A percentile compares a stretch with the other conserved stretches of the same genome.
Evolutionary conservation across 345 rosid species (phyloP).

Genomic region (Boechera stricta): DNA sequence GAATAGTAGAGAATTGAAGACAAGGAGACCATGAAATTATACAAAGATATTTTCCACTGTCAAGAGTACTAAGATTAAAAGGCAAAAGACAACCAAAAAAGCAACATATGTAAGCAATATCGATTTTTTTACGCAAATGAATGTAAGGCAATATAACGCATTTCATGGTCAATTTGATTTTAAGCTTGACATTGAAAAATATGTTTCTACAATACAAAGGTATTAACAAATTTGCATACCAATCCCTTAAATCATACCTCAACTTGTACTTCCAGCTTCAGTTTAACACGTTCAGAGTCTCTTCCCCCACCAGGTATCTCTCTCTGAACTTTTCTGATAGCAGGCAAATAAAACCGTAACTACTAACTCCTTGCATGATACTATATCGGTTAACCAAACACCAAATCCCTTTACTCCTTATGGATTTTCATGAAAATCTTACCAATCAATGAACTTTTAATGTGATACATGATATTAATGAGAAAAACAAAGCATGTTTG

Average conservation of each 20-base stretch:
- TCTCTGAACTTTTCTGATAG: slow-evolving; percentile 78
- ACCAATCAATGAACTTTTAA: neutral
- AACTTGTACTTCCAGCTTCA: slow-evolving; percentile 84
- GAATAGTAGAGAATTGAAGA: slow-evolving; percentile 20
- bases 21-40: neutral
- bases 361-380: slow-evolving; percentile 5
- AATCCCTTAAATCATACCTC: slow-evolving; percentile 56
- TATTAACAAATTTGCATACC: neutral
- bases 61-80: slow-evolving; percentile 4
- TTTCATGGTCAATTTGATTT: neutral
- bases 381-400: slow-evolving; percentile 1
- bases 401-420: neutral
- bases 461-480: slow-evolving; percentile 15
- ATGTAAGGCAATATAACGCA: neutral
- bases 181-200: neutral
- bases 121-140: neutral
- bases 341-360: neutral
- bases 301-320: slow-evolving; percentile 79
- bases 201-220: neutral
- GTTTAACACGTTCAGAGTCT: slow-evolving; percentile 80
- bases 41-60: slow-evolving; percentile 5
- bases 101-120: slow-evolving; percentile 17
- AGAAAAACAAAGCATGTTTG: neutral
- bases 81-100: neutral
- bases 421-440: neutral